Evolutionary conservation across 208 protist genomes (phyloP).

Genomic region (Trypanosoma melophagium): DNA sequence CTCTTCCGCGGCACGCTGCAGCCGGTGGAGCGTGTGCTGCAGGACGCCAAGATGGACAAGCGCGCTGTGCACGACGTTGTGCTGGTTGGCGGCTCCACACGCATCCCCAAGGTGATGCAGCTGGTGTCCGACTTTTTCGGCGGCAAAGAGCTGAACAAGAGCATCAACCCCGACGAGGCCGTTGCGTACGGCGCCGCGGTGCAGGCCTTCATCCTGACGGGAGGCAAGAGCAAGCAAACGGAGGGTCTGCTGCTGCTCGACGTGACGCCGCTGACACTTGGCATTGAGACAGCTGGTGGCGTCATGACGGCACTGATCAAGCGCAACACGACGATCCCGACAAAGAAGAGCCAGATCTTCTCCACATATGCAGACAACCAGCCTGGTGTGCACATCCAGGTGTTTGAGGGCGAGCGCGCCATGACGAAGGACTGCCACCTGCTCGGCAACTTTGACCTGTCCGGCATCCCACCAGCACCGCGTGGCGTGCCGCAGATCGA

Average conservation of each 20-base stretch:
- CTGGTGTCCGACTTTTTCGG: slow-evolving; percentile 95
- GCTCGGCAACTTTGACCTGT: slow-evolving; percentile 93
- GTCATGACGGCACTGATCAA: slow-evolving; percentile 94
- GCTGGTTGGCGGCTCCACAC: slow-evolving; percentile 95
- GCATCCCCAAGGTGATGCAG: slow-evolving; percentile 98
- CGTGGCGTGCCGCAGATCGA: slow-evolving; percentile 97
- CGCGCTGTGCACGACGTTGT: slow-evolving; percentile 93
- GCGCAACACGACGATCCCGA: slow-evolving; percentile 87
- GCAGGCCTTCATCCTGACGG: slow-evolving; percentile 94
- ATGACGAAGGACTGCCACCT: slow-evolving; percentile 93
- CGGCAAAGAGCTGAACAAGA: slow-evolving; percentile 91
- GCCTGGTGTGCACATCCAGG: slow-evolving; percentile 89
- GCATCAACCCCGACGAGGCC: slow-evolving; percentile 94
- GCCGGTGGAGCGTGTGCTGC: slow-evolving; percentile 84
- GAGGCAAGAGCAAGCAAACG: slow-evolving; percentile 68
- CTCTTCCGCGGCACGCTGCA: slow-evolving; percentile 84
- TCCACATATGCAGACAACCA: slow-evolving; percentile 89
- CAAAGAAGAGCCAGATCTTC: slow-evolving; percentile 88
- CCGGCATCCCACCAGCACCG: slow-evolving; percentile 67
- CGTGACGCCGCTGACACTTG: slow-evolving; percentile 93
- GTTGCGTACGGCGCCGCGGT: slow-evolving; percentile 95
- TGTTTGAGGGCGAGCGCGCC: slow-evolving; percentile 94
- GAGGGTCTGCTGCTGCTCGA: slow-evolving; percentile 85
- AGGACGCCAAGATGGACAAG: slow-evolving; percentile 89
- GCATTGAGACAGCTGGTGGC: slow-evolving; percentile 91